Base-by-base conservation (phyloP, 1,284 basidiomycete genomes). In the Moniliophthora roreri region DNA sequence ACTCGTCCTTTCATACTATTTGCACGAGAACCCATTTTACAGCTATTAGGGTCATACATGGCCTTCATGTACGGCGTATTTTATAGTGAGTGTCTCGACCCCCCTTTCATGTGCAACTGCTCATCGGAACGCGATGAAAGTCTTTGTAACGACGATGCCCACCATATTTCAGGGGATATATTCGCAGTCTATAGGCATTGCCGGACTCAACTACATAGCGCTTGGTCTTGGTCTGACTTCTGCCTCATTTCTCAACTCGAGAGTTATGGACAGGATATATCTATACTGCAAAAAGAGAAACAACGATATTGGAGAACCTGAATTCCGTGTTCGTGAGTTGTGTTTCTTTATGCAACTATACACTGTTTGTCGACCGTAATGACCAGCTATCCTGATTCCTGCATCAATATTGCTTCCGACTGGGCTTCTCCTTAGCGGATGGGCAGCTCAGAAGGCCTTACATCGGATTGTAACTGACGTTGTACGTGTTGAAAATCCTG, bases 401-500 rank as follows among this genome's bases (percentile, higher is more conserved):
- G 84, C 82, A 0, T 76, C 78, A 1, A 47, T 81, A 1, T 32
- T 77, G 1, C 70, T 86, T 3, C 78, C 81, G 0, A 65, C 76
- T 0, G 87, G 87, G 1, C 66, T 87, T 11, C 65, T 89, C 32
- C 66, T 89, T 16, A 72, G 77, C 4, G 86, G 87, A 18, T 89
- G 86, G 86, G 71, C 77, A 0, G 79, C 78, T 7, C 62, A 83
- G 46, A 66, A 72, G 1, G 66, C 67, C 32, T 62, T 76, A 0
- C 81, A 81, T 56, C 91, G 88, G 88, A 82, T 89, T 53, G 82
- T 69, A 0, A 79, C 84, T 0, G 85, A 89, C 58, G 76, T 88
- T 39, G 84, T 85, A 57, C 61, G 79, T 9, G n/a, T n/a, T n/a
- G n/a, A n/a, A n/a, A n/a, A 10, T 28, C 37, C 13, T 26, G 11